These are phyloP conservation scores for Pleurozium schreberi DNA, from an alignment of 225 moss, liverwort and hornwort species.

Conservation along the genomic window DNA sequence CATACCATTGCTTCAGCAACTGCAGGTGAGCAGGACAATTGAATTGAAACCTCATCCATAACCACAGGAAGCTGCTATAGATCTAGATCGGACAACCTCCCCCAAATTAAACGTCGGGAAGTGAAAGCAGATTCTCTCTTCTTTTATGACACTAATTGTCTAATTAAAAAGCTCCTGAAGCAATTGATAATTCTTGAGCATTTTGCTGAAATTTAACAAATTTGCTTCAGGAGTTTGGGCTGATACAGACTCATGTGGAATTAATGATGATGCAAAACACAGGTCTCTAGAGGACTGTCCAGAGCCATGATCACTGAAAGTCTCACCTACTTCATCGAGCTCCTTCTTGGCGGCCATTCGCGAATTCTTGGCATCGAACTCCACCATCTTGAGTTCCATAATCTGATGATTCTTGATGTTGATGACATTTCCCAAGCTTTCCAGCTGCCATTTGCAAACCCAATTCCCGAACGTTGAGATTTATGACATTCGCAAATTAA, in stretches of 20 bases:
- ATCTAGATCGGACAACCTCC: no score
- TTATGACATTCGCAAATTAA: neutral
- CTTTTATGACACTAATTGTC: neutral
- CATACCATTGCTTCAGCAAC: constrained; percentile 4
- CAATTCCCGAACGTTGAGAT: neutral
- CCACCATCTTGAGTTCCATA: constrained; percentile 43
- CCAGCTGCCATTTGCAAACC: constrained; percentile 34
- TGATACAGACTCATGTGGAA: no score
- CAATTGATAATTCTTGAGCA: neutral
- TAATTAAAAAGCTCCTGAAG: neutral
- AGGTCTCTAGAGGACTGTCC: neutral
- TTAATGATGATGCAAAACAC: neutral
- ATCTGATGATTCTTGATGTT: constrained; percentile 36
- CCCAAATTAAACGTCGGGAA: neutral
- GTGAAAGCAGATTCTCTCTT: neutral
- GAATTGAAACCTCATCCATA: neutral
- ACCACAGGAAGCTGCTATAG: neutral
- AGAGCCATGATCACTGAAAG: neutral
- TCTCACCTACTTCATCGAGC: constrained; percentile 89
- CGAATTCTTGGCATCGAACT: constrained; percentile 58
- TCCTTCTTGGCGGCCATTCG: constrained; percentile 56
- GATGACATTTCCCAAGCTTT: constrained; percentile 38
- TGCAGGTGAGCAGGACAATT: no score
- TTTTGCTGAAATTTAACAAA: neutral
- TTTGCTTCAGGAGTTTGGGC: neutral